Percentiles rank a stretch among this genome's conserved stretches.
Evolutionary conservation across 352 stramenopile genomes (phyloP).

Genomic region (Phytopythium montanum): DNA sequence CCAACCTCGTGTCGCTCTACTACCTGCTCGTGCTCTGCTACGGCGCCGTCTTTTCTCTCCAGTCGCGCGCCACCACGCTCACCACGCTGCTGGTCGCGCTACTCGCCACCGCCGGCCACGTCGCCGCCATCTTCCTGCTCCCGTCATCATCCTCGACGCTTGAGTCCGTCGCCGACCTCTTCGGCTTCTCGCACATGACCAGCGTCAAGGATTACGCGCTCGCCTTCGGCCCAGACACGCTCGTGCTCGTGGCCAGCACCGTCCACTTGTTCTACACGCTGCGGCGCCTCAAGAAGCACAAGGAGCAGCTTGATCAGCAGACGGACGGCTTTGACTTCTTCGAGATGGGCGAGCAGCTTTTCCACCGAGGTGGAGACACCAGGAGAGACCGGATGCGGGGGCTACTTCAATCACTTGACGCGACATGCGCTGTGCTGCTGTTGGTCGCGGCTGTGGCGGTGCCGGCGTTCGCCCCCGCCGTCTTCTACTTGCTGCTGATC

Average conservation of each 20-base stretch:
- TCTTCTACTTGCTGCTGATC: constrained; percentile 63
- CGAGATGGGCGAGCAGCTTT: constrained; percentile 40
- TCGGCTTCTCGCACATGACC: constrained; percentile 44
- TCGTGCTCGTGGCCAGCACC: constrained; percentile 50
- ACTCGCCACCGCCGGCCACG: constrained; percentile 39
- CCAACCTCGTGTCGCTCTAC: constrained; percentile 55
- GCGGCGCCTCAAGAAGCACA: constrained; percentile 18
- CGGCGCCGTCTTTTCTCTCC: constrained; percentile 59
- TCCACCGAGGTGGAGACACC: constrained; percentile 26
- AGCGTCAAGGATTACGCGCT: constrained; percentile 30
- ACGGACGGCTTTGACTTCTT: constrained; percentile 57
- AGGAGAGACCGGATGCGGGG: constrained; percentile 20
- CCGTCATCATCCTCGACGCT: constrained; percentile 4
- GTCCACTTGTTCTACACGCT: constrained; percentile 71
- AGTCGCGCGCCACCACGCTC: constrained; percentile 40
- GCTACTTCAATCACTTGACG: constrained; percentile 37
- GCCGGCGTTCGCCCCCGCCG: constrained; percentile 43
- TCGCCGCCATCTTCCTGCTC: constrained; percentile 25
- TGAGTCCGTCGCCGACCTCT: constrained; percentile 22
- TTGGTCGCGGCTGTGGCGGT: constrained; percentile 60
- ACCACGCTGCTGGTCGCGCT: constrained; percentile 45
- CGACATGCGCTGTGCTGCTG: constrained; percentile 44
- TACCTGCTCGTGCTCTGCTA: constrained; percentile 72
- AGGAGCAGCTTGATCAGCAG: constrained; percentile 16
- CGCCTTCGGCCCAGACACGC: constrained; percentile 52